Base-by-base conservation (phyloP, 164 flowering plant genomes). In the Houttuynia cordata region DNA sequence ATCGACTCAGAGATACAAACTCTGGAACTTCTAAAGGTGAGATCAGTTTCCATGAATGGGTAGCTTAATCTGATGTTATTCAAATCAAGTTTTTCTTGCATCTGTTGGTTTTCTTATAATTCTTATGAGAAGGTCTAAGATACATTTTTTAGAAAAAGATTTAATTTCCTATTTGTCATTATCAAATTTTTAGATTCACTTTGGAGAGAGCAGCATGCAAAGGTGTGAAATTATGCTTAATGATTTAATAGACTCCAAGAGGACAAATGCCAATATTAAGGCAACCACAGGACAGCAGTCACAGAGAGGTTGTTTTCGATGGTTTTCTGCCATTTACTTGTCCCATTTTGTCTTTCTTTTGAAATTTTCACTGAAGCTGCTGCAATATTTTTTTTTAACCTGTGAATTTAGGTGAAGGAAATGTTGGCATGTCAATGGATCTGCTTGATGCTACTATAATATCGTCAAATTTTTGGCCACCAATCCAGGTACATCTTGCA, bases 141-240 rank as follows among this genome's bases (percentile, higher is more conserved):
- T 45, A 45, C 49, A 8, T 2, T 30, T 30, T 30, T 10, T 25
- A 37, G 37, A 56, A 12, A 14, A 9, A 41, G 8, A 8, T 41
- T 41, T 9, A 41, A 41, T 41, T 12, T 23, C 21, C 57, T 54
- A 19, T 37, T 7, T n/a, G 37, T 57, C 45, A 37, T 57, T 57
- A 34, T 20, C 49, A 12, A 45, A 12, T 39, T 20, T 34, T 12
- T 69, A 90, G 99, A 86, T 93, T 70, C 99, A 90, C 77, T 93
- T 93, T 75, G 99, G 99, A 70, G 99, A 93, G 76, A 83, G 89
- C 74, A 88, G 93, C 79, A 83, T 91, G 96, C 99, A 88, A 65
- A 82, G 63, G 63, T 93, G 99, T 79, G 99, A 93, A 77, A 91
- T 93, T 64, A 93, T 93, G 99, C 89, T 93, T 22, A 93, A 90